Evolutionary conservation across 345 rosid genomes (phyloP).

Genomic region (Hibiscus trionum): DNA sequence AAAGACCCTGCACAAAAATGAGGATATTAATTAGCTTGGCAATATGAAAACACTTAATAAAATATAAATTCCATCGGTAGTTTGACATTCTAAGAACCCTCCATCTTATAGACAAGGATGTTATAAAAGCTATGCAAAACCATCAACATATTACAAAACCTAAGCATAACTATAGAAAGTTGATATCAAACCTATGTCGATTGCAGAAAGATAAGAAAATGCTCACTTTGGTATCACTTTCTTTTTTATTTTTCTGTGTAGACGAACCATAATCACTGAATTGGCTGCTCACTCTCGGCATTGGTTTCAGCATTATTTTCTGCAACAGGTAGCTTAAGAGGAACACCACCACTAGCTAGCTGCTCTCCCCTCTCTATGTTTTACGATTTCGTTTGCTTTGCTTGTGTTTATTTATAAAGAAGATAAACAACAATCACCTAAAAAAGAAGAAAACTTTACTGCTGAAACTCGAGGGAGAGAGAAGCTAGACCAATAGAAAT

Average conservation of each 20-base stretch:
- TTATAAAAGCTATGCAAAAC: too few relatives aligned
- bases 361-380: not conserved
- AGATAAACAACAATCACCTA: too few relatives aligned
- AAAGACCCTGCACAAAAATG: constrained; percentile 29
- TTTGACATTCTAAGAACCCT: not conserved
- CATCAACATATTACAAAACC: too few relatives aligned
- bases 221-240: constrained; percentile 44
- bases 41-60: not conserved
- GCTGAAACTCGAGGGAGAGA: too few relatives aligned
- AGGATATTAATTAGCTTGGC: not conserved
- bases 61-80: not conserved
- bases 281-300: not conserved
- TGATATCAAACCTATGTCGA: not conserved
- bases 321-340: not conserved
- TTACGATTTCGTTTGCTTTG: too few relatives aligned
- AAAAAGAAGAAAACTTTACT: too few relatives aligned
- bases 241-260: constrained; percentile 9
- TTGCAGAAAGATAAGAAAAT: not conserved
- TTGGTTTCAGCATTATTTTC: not conserved
- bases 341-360: not conserved
- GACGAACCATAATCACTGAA: not conserved
- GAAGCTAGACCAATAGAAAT: too few relatives aligned
- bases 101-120: not conserved
- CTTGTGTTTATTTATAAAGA: too few relatives aligned
- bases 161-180: too few relatives aligned